Percentiles rank a stretch among this genome's conserved stretches.
Evolutionary conservation across 2,329 filamentous ascomycete species (phyloP).

Genomic region (Arthroderma uncinatum): DNA sequence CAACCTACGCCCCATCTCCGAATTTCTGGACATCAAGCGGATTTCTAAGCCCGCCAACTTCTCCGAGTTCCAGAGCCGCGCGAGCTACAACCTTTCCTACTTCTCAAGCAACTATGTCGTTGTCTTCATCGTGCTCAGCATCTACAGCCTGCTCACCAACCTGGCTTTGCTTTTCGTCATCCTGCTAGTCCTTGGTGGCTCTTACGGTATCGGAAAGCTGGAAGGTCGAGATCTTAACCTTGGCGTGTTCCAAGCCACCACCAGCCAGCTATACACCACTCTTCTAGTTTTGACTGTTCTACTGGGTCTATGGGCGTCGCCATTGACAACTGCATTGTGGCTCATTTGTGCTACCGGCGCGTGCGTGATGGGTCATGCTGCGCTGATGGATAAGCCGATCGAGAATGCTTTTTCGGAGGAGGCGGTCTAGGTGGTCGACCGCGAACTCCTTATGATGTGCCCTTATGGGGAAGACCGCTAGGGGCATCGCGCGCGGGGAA

Average conservation of each 20-base stretch:
- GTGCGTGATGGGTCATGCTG: slow-evolving; percentile 85
- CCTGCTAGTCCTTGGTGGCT: slow-evolving; percentile 69
- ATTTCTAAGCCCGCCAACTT: slow-evolving; percentile 91
- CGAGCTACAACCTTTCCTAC: slow-evolving; percentile 95
- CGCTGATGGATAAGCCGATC: slow-evolving; percentile 96
- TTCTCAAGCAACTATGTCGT: slow-evolving; percentile 98
- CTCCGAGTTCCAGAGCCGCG: slow-evolving; percentile 72
- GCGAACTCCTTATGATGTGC: slow-evolving; percentile 88
- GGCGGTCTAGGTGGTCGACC: slow-evolving; percentile 99
- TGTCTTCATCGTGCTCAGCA: slow-evolving; percentile 85
- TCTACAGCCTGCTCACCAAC: slow-evolving; percentile 91
- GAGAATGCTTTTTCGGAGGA: slow-evolving; percentile 99
- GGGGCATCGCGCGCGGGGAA: slow-evolving; percentile 57
- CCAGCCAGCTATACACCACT: slow-evolving; percentile 87
- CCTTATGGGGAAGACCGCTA: slow-evolving; percentile 99
- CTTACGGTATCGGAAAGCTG: slow-evolving; percentile 86
- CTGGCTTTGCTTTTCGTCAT: slow-evolving; percentile 82
- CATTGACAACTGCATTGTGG: slow-evolving; percentile 80
- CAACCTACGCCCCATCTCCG: slow-evolving; percentile 79
- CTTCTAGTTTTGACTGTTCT: slow-evolving; percentile 75
- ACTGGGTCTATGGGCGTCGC: slow-evolving; percentile 72
- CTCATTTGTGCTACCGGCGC: slow-evolving; percentile 91
- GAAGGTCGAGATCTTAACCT: slow-evolving; percentile 80
- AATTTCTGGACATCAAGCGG: slow-evolving; percentile 94
- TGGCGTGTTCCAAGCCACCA: slow-evolving; percentile 68